These are phyloP conservation scores for Aureobasidium namibiae DNA, from an alignment of 2,329 filamentous ascomycete genomes.

Conservation along the genomic window DNA sequence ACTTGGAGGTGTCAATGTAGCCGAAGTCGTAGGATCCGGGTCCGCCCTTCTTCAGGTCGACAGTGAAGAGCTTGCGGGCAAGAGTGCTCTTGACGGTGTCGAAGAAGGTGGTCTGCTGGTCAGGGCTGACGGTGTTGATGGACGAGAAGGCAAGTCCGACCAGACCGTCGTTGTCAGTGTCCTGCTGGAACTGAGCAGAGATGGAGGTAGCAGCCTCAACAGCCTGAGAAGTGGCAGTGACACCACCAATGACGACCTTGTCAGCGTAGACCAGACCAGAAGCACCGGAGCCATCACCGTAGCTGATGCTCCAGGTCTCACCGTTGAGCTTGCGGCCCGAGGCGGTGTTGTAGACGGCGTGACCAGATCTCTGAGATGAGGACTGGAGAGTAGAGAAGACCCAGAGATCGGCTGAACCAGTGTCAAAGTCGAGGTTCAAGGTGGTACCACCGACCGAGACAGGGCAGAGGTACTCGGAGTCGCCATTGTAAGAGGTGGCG, in stretches of 20 bases:
- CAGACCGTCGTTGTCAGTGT: slow-evolving; percentile 49
- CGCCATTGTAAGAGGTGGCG: slow-evolving; percentile 26
- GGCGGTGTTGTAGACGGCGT: slow-evolving; percentile 47
- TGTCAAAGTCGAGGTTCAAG: slow-evolving; percentile 63
- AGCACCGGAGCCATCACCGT: slow-evolving; percentile 58
- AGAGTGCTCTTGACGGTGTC: slow-evolving; percentile 48
- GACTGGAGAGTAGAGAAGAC: slow-evolving; percentile 56
- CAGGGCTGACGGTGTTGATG: slow-evolving; percentile 49
- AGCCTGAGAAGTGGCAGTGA: slow-evolving; percentile 52
- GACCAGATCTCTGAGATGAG: slow-evolving; percentile 42
- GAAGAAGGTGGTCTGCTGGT: slow-evolving; percentile 49
- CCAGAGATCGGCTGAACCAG: slow-evolving; percentile 54
- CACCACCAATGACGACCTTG: slow-evolving; percentile 52
- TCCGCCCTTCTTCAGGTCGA: slow-evolving; percentile 44
- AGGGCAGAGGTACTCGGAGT: slow-evolving; percentile 37
- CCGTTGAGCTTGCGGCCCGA: slow-evolving; percentile 40
- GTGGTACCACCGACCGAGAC: slow-evolving; percentile 57
- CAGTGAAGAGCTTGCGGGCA: slow-evolving; percentile 48
- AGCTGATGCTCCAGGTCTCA: slow-evolving; percentile 52
- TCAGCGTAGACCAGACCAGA: slow-evolving; percentile 58
- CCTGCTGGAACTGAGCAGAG: slow-evolving; percentile 44
- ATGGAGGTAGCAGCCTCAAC: slow-evolving; percentile 57
- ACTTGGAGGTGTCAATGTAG: slow-evolving; percentile 51
- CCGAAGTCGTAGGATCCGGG: slow-evolving; percentile 50
- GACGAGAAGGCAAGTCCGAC: slow-evolving; percentile 52